Percentiles rank a stretch among this genome's conserved stretches.
Evolutionary conservation across 495 filamentous ascomycete genomes (phyloP).

Genomic region (Neurospora hispaniola): DNA sequence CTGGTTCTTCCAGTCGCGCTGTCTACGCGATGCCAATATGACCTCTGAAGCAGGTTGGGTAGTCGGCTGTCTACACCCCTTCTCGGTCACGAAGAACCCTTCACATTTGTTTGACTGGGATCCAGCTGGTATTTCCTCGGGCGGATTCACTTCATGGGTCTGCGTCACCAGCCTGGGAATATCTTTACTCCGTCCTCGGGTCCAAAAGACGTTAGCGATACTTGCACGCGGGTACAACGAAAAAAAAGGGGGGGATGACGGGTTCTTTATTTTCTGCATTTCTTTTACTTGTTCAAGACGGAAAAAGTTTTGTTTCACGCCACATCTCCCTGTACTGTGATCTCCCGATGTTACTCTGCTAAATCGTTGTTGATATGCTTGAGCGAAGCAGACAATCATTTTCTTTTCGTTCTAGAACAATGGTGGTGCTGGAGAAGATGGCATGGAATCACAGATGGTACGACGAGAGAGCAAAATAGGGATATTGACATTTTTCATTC

Average conservation of each 20-base stretch:
- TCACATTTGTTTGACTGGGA: neutral
- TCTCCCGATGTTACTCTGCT: neutral
- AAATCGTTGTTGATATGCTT: neutral
- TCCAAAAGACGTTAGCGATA: neutral
- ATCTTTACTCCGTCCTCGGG: neutral
- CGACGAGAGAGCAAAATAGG: neutral
- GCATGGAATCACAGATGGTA: neutral
- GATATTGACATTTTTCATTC: neutral
- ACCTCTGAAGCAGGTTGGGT: neutral
- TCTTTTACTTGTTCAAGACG: neutral
- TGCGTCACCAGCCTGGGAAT: neutral
- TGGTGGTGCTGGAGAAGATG: neutral
- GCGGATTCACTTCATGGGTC: neutral
- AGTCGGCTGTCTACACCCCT: neutral
- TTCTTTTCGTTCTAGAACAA: neutral
- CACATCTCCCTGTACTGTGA: neutral
- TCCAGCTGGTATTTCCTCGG: neutral
- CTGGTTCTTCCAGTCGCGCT: neutral
- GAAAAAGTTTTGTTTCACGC: neutral
- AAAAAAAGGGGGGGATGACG: neutral
- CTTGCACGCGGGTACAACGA: neutral
- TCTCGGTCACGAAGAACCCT: neutral
- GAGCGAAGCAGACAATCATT: neutral
- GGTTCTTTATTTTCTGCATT: neutral
- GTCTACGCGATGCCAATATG: slow-evolving; percentile 20